A percentile compares a stretch with the other conserved stretches of the same genome.
These are phyloP conservation scores for Ogataea siamensis DNA, from an alignment of 805 yeast species.

Conservation along the genomic window DNA sequence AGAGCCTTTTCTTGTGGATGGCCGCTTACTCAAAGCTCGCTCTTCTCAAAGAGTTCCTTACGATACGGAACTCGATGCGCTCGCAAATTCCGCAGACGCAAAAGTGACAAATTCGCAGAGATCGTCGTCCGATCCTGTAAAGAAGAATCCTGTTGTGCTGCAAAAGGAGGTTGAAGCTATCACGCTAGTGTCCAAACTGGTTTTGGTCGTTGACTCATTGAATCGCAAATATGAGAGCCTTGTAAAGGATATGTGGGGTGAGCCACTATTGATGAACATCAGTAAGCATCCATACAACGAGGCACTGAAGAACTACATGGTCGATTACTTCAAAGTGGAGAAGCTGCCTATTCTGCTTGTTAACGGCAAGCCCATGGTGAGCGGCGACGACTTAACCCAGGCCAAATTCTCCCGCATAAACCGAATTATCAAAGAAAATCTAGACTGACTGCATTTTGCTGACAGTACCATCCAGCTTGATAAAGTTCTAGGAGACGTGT, in stretches of 20 bases:
- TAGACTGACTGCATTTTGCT: neutral
- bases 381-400: conserved; percentile 5
- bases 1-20: conserved; percentile 3
- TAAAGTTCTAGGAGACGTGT: neutral
- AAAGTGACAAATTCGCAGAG: neutral
- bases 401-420: conserved; percentile 3
- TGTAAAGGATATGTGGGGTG: conserved; percentile 6
- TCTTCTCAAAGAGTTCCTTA: neutral
- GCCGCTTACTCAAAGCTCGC: neutral
- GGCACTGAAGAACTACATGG: conserved; percentile 3
- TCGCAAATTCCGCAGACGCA: conserved; percentile 2
- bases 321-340: conserved; percentile 9
- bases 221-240: conserved; percentile 1
- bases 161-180: conserved; percentile 11
- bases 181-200: conserved; percentile 7
- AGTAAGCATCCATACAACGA: conserved; percentile 9
- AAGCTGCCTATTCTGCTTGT: conserved; percentile 13
- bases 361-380: conserved; percentile 9
- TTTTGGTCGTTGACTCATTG: conserved; percentile 10
- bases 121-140: neutral
- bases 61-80: conserved; percentile 1
- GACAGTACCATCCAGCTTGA: neutral
- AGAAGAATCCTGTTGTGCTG: neutral
- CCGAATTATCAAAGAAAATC: conserved; percentile 4
- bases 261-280: conserved; percentile 11